Evolutionary conservation across 2,329 filamentous ascomycete genomes (phyloP).

Genomic region (Monosporascus sp.): DNA sequence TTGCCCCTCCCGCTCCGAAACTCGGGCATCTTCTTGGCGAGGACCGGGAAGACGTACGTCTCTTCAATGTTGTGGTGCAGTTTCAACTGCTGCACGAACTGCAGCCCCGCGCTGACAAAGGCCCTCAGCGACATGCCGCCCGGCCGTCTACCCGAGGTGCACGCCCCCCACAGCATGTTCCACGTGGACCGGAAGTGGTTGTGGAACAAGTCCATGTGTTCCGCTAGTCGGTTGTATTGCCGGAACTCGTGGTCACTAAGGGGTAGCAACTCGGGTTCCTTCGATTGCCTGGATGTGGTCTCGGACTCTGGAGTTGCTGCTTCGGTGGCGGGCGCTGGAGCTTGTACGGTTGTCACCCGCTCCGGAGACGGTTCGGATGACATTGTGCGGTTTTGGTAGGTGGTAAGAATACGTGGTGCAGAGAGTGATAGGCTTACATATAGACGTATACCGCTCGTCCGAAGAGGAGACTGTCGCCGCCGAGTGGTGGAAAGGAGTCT

Average conservation of each 20-base stretch:
- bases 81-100: conserved; percentile 66
- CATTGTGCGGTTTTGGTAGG: background rate
- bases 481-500: background rate
- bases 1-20: conserved; percentile 43
- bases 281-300: conserved; percentile 10
- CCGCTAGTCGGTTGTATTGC: conserved; percentile 66
- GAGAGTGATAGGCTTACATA: background rate
- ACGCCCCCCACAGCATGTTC: conserved; percentile 65
- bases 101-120: conserved; percentile 63
- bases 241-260: conserved; percentile 63
- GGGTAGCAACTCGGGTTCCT: conserved; percentile 47
- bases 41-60: conserved; percentile 69
- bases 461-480: background rate
- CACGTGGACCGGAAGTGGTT: conserved; percentile 71
- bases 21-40: conserved; percentile 73
- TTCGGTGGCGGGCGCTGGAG: background rate
- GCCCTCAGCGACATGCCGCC: conserved; percentile 59
- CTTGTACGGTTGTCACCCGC: background rate
- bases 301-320: background rate
- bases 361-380: background rate
- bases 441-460: background rate
- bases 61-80: conserved; percentile 83
- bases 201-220: conserved; percentile 74
- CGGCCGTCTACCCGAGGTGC: conserved; percentile 53
- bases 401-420: background rate